These are phyloP conservation scores for Mycena crocata DNA, from an alignment of 768 basidiomycete genomes.

Conservation along the genomic window DNA sequence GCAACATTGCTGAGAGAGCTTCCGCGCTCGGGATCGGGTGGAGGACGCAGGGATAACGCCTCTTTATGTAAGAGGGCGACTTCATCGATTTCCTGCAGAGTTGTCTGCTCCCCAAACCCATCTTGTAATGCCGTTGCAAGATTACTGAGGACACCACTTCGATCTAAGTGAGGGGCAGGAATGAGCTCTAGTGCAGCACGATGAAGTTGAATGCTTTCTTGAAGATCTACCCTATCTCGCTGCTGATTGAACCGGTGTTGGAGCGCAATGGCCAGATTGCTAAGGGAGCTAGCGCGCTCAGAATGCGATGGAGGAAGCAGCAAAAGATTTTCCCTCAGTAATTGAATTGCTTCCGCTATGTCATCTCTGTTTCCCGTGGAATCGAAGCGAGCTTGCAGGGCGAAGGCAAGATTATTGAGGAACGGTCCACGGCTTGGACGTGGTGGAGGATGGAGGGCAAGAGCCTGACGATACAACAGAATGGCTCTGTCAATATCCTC, in stretches of 20 bases:
- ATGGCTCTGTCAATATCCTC: conserved; percentile 8
- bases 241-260: not conserved
- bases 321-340: conserved; percentile 4
- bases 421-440: not conserved
- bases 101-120: too few species aligned
- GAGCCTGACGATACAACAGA: conserved; percentile 1
- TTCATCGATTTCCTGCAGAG: too few species aligned
- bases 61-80: too few species aligned
- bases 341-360: conserved; percentile 7
- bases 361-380: conserved; percentile 2
- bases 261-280: conserved; percentile 4
- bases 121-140: too few species aligned
- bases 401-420: too few species aligned
- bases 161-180: too few species aligned
- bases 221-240: not conserved
- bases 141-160: too few species aligned
- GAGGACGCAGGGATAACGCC: too few species aligned
- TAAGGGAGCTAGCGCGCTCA: not conserved
- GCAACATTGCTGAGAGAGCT: conserved; percentile 10
- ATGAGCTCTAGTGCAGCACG: conserved; percentile 1
- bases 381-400: conserved; percentile 8
- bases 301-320: not conserved
- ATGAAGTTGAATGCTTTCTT: conserved; percentile 10
- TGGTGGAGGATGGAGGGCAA: not conserved
- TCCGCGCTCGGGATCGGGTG: conserved; percentile 4